Base-by-base conservation (phyloP, 345 rosid species). In the Atalantia buxifolia region DNA sequence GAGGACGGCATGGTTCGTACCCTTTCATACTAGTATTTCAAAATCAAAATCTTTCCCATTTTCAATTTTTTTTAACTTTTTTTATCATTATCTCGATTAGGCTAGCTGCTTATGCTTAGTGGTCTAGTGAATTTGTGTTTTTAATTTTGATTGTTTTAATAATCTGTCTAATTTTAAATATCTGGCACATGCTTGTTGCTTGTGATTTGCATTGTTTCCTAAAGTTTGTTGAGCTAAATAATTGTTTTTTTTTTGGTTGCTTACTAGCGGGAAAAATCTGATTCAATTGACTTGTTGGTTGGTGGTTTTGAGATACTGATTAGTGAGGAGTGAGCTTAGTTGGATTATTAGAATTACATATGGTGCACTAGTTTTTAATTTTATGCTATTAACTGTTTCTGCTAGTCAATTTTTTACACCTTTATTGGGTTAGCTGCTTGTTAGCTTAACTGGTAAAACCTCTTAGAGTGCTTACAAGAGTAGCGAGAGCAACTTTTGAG, bases 1-100 rank as follows among this genome's bases (percentile, higher is more conserved):
- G 98, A 94, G 40, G 99, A 97, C 56, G 99, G 99, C 91, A 89
- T 97, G 99, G 99, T 97, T 88, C 85, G 98, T 94, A 85, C 95
- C 97, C 82, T 93, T 95, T 78, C 98, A 83, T 88, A 88, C 91
- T 71, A 55, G 21, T 19, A n/a, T 45, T 35, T 38, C 57, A 5
- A 2, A 62, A 30, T 30, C 27, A 21, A 25, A 48, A 31, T 13
- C 28, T 14, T 1, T 36, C 24, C 30, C 1, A 24, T 71, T 31
- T 53, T 25, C 3, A 16, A 6, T 4, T 40, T 57, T 14, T 4
- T 19, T 27, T 38, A 7, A 1, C 30, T 35, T 36, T 36, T 36
- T 36, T 36, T 36, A 18, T 48, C 16, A 9, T 67, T 31, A 7
- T 59, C 35, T 68, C 2, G 3, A 57, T 10, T 72, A 13, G 14